These are phyloP conservation scores for Ampelocalamus luodianensis DNA, from an alignment of 176 grass and related monocot species.

Conservation along the genomic window DNA sequence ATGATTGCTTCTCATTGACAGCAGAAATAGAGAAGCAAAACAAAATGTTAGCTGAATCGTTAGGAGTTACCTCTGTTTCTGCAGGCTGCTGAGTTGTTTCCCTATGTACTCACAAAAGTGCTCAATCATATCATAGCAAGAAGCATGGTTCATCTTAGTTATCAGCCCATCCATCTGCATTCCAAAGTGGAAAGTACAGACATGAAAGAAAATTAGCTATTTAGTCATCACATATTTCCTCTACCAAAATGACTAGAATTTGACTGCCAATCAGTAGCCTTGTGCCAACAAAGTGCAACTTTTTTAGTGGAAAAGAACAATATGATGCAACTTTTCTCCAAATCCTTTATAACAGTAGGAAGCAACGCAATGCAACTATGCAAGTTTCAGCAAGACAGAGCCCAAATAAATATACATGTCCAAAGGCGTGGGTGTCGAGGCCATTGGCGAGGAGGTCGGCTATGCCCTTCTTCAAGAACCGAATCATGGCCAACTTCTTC, in stretches of 20 bases:
- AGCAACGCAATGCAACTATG: too few relatives aligned
- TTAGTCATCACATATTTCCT: neutral
- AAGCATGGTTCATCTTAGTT: constrained; percentile 59
- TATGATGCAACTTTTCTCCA: too few relatives aligned
- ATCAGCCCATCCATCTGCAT: constrained; percentile 74
- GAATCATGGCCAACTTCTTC: constrained; percentile 85
- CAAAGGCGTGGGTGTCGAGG: constrained; percentile 69
- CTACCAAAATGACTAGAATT: neutral
- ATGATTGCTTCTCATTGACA: neutral
- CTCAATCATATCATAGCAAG: too few relatives aligned
- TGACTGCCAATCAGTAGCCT: neutral
- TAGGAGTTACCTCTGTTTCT: too few relatives aligned
- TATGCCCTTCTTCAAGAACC: constrained; percentile 78
- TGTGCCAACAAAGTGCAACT: neutral
- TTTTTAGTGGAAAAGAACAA: neutral
- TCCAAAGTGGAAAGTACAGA: neutral
- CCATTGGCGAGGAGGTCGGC: constrained; percentile 79
- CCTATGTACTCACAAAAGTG: too few relatives aligned
- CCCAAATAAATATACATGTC: constrained; percentile 48
- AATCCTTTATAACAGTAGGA: too few relatives aligned
- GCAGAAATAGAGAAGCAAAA: neutral
- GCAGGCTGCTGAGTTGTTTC: too few relatives aligned
- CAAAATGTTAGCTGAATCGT: neutral
- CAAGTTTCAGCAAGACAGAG: neutral
- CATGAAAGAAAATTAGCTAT: neutral